Conservation (phyloP, 768 basidiomycete genomes). For the Pisolithus microcarpus region DNA sequence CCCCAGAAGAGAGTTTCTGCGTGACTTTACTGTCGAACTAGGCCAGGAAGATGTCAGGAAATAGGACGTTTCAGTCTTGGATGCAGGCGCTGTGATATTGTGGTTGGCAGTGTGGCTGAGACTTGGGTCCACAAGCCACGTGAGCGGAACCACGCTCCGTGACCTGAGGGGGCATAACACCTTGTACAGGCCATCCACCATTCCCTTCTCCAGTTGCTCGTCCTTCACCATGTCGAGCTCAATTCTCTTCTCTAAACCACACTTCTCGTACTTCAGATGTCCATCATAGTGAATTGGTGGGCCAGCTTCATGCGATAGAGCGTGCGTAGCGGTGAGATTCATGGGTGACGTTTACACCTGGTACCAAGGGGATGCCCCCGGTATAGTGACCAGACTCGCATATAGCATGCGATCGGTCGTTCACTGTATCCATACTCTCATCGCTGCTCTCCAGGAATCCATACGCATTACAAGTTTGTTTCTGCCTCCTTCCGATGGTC, state of each 20-base stretch:
- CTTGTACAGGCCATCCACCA: conserved; percentile 28
- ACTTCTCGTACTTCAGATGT: neutral
- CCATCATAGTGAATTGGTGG: neutral
- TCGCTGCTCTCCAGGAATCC: neutral
- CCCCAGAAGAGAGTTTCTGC: neutral
- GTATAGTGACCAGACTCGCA: conserved; percentile 7
- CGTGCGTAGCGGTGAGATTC: conserved; percentile 11
- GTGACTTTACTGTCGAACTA: neutral
- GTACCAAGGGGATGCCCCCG: conserved; percentile 1
- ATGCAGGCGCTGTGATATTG: neutral
- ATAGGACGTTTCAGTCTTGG: neutral
- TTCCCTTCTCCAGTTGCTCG: conserved; percentile 24
- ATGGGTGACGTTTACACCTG: conserved; percentile 16
- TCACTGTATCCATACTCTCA: neutral
- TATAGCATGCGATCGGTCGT: conserved; percentile 1
- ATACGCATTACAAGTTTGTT: neutral
- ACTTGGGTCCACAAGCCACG: conserved; percentile 20
- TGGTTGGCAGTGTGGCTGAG: conserved; percentile 4
- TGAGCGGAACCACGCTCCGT: conserved; percentile 25
- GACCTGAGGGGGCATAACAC: conserved; percentile 24
- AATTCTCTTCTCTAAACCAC: conserved; percentile 8
- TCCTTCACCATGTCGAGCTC: conserved; percentile 15
- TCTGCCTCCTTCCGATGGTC: neutral
- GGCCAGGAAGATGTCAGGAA: neutral
- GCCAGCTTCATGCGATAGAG: neutral